Evolutionary conservation across 2,329 filamentous ascomycete genomes (phyloP).

Genomic region (Paecilomyces niveus): DNA sequence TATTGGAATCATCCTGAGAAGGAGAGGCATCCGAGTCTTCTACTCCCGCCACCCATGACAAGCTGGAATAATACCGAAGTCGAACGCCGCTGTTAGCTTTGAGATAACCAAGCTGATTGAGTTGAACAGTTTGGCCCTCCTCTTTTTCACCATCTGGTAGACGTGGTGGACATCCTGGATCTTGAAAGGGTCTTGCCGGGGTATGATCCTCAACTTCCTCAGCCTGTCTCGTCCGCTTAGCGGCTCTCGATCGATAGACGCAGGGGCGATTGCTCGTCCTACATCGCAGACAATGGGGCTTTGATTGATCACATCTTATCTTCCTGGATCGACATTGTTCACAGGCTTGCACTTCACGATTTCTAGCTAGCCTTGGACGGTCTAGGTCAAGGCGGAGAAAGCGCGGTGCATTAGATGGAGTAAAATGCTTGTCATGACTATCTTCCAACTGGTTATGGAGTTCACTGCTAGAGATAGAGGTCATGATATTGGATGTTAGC

Average conservation of each 20-base stretch:
- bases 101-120: background rate
- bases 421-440: background rate
- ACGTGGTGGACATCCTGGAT: background rate
- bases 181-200: background rate
- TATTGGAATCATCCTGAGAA: background rate
- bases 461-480: background rate
- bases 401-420: background rate
- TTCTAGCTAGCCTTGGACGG: background rate
- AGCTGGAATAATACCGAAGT: background rate
- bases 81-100: background rate
- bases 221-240: background rate
- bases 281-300: background rate
- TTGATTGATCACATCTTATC: background rate
- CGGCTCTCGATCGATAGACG: background rate
- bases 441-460: background rate
- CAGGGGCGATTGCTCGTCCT: background rate
- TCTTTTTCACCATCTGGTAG: background rate
- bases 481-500: background rate
- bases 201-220: background rate
- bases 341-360: background rate
- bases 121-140: background rate
- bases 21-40: background rate
- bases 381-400: background rate
- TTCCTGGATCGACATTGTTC: background rate
- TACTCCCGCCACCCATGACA: background rate